These are phyloP conservation scores for Sclerotinia nivalis DNA, from an alignment of 2,329 filamentous ascomycete species.

Conservation along the genomic window DNA sequence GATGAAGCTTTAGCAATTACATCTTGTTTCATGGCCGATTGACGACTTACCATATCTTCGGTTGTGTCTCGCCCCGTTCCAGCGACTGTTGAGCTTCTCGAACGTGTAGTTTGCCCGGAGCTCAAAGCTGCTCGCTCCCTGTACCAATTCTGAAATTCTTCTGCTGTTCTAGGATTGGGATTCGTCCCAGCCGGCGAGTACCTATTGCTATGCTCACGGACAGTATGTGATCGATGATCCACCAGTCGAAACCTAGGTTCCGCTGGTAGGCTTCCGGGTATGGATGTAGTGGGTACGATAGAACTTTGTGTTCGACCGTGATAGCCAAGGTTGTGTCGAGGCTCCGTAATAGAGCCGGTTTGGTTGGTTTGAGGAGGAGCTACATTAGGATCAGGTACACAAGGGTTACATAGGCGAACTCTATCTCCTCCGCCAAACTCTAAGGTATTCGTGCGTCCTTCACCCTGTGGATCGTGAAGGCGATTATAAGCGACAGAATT, in stretches of 20 bases:
- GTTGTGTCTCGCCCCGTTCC: slow-evolving; percentile 17
- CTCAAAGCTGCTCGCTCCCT: slow-evolving; percentile 15
- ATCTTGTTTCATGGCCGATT: neutral
- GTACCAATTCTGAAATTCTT: slow-evolving; percentile 22
- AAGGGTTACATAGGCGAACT: slow-evolving; percentile 71
- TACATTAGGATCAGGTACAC: slow-evolving; percentile 68
- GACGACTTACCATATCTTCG: slow-evolving; percentile 23
- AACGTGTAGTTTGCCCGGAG: slow-evolving; percentile 9
- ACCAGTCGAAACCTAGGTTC: slow-evolving; percentile 19
- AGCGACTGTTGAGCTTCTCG: slow-evolving; percentile 22
- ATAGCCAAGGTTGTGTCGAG: slow-evolving; percentile 25
- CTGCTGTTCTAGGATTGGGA: slow-evolving; percentile 7
- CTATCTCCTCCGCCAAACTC: slow-evolving; percentile 63
- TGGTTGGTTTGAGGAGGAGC: slow-evolving; percentile 48
- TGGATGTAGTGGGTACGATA: slow-evolving; percentile 7
- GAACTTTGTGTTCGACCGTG: slow-evolving; percentile 24
- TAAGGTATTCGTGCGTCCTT: slow-evolving; percentile 31
- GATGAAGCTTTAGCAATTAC: neutral
- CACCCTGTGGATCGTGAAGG: slow-evolving; percentile 29
- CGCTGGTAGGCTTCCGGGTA: slow-evolving; percentile 11
- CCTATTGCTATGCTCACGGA: slow-evolving; percentile 4
- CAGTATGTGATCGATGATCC: slow-evolving; percentile 15
- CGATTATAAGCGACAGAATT: slow-evolving; percentile 24
- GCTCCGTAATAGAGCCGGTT: slow-evolving; percentile 22
- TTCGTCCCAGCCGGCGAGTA: neutral